These are phyloP conservation scores for Lepidopterella palustris DNA, from an alignment of 495 filamentous ascomycete genomes.

Conservation along the genomic window DNA sequence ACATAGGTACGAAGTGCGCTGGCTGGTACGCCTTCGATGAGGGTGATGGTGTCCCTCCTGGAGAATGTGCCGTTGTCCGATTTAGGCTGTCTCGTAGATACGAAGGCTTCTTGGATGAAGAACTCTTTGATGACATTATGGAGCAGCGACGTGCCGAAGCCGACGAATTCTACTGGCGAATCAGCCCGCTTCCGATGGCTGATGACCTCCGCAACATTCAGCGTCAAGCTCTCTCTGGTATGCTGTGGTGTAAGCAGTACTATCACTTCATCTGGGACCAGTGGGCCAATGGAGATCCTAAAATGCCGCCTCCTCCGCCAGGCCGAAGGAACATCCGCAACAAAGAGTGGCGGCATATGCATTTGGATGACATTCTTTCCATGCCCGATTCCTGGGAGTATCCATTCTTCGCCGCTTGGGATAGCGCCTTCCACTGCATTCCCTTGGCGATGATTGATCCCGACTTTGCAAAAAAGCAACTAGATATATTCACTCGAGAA, in stretches of 20 bases:
- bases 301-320: constrained; percentile 72
- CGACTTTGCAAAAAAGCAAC: constrained; percentile 94
- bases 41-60: constrained; percentile 74
- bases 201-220: constrained; percentile 95
- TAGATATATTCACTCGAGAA: constrained; percentile 89
- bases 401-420: constrained; percentile 97
- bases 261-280: constrained; percentile 97
- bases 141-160: constrained; percentile 79
- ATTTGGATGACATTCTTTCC: constrained; percentile 88
- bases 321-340: constrained; percentile 78
- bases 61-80: constrained; percentile 90
- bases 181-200: constrained; percentile 89
- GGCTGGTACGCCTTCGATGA: constrained; percentile 93
- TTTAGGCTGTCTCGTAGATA: constrained; percentile 75
- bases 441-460: constrained; percentile 95
- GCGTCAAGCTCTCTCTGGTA: constrained; percentile 85
- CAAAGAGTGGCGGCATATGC: constrained; percentile 82
- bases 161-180: constrained; percentile 90
- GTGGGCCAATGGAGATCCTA: constrained; percentile 78
- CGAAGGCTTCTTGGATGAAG: constrained; percentile 75
- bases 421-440: constrained; percentile 94
- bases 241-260: constrained; percentile 97
- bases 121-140: constrained; percentile 84
- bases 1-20: constrained; percentile 78
- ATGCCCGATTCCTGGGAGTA: constrained; percentile 99